These are phyloP conservation scores for Cyamopsis tetragonoloba DNA, from an alignment of 306 rosid genomes.

Conservation along the genomic window DNA sequence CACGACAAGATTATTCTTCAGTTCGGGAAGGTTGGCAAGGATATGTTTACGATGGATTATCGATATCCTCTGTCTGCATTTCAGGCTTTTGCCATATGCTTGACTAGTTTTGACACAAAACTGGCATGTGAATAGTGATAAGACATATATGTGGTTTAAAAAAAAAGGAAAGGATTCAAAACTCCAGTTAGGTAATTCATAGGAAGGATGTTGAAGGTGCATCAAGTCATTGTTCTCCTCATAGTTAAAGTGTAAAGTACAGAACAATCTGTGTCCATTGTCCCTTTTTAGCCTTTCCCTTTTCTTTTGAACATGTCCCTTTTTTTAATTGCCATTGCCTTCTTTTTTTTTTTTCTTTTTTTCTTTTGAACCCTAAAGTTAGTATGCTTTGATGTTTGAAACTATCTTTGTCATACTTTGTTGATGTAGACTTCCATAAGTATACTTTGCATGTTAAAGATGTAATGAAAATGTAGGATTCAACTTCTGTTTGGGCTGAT, in stretches of 20 bases:
- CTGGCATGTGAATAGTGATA: slow-evolving; percentile 88
- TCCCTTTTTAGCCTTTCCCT: background rate
- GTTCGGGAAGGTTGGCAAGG: slow-evolving; percentile 97
- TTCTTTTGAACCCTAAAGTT: slow-evolving; percentile 8
- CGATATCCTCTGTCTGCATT: slow-evolving; percentile 93
- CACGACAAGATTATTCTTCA: slow-evolving; percentile 97
- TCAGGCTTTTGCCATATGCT: slow-evolving; percentile 97
- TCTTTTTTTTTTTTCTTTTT: background rate
- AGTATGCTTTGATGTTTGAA: slow-evolving; percentile 29
- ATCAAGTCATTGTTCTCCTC: slow-evolving; percentile 39
- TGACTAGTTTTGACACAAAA: slow-evolving; percentile 98
- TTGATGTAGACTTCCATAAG: slow-evolving; percentile 30
- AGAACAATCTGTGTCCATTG: slow-evolving; percentile 19
- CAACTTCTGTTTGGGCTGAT: slow-evolving; percentile 2
- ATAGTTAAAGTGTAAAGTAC: slow-evolving; percentile 32
- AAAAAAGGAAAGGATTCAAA: slow-evolving; percentile 31
- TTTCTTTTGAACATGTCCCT: background rate
- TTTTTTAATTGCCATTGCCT: background rate
- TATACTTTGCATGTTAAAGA: slow-evolving; percentile 19
- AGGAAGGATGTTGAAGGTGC: slow-evolving; percentile 55
- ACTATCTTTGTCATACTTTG: slow-evolving; percentile 27
- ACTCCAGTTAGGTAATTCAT: slow-evolving; percentile 35
- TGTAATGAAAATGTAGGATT: slow-evolving; percentile 29
- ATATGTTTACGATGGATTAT: slow-evolving; percentile 97
- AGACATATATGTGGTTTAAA: slow-evolving; percentile 25